Evolutionary conservation across 495 filamentous ascomycete genomes (phyloP), one percentile per base, ranked within the genome.

Genomic region (Ramalina intermedia): DNA sequence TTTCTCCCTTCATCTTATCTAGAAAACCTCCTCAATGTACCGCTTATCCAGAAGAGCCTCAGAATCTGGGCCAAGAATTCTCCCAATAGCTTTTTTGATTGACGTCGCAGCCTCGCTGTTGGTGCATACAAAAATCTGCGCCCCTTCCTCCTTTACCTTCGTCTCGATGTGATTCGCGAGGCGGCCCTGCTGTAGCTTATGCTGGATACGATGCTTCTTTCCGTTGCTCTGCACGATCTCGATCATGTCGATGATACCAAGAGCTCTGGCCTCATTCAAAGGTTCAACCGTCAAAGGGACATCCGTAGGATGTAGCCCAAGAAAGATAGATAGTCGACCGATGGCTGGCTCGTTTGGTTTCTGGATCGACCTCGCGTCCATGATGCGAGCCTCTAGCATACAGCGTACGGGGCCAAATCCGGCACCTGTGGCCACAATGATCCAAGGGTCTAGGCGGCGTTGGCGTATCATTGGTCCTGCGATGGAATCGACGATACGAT

Each of bases 371-470:
- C 43, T 37, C 4, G 38, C 20, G 9, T 42, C 17, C 35, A 37
- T 16, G 42, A 58, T 50, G 16, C 53, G 59, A 35, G 43, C 41
- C 37, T 57, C 53, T 13, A 61, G 48, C 14, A 61, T 49, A 36
- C 44, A 42, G 24, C 53, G 59, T 9, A 62, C 37, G 27, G 58
- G 58, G 26, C 55, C 60, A 27, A 62, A 59, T 26, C 60, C 58
- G 1, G 58, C 58, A 17, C 60, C 58, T 4, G 58, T 62, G 26
- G 53, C 58, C n/a, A 62, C 39, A 29, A 54, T 47, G 29, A 62
- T 20, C 20, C 54, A 44, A 12, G 56, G 53, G 7, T 37, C 43
- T 3, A 39, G 41, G 4, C 41, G 16, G 4, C 46, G 49, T n/a
- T 36, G 17, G 37, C 41, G 37, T 6, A 55, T 20, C 7, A 21